phyloP scores from a whole-genome alignment of 2,329 filamentous ascomycete species.

The Cercospora beticola region DNA sequence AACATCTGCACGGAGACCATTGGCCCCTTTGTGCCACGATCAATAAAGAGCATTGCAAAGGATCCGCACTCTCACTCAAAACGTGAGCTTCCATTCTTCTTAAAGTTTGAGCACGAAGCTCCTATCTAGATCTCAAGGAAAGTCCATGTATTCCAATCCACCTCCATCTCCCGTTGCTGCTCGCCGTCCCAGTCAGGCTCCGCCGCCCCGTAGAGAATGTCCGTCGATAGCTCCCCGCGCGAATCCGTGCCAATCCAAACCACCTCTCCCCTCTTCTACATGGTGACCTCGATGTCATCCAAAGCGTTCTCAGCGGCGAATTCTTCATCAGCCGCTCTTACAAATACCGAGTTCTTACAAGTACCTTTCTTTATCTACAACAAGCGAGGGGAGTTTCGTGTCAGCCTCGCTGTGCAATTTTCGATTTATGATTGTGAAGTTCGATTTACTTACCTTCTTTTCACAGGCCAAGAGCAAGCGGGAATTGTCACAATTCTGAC shows the following conservation, averaged over 20 bases:
- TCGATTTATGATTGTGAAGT: neutral
- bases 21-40: no score
- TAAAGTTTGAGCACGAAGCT: neutral
- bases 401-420: neutral
- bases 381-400: neutral
- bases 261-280: neutral
- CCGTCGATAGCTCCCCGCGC: neutral
- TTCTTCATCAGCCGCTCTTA: neutral
- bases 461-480: neutral
- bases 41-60: no score
- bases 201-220: neutral
- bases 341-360: neutral
- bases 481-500: neutral
- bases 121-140: neutral
- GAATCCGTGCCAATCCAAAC: neutral
- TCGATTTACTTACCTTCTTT: neutral
- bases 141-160: neutral
- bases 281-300: neutral
- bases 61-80: no score
- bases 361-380: neutral
- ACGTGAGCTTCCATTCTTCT: neutral
- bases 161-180: neutral
- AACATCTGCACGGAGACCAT: no score
- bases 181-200: neutral
- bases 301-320: neutral